Conservation (phyloP, 1,284 basidiomycete species). For the Malassezia arunalokei region DNA sequence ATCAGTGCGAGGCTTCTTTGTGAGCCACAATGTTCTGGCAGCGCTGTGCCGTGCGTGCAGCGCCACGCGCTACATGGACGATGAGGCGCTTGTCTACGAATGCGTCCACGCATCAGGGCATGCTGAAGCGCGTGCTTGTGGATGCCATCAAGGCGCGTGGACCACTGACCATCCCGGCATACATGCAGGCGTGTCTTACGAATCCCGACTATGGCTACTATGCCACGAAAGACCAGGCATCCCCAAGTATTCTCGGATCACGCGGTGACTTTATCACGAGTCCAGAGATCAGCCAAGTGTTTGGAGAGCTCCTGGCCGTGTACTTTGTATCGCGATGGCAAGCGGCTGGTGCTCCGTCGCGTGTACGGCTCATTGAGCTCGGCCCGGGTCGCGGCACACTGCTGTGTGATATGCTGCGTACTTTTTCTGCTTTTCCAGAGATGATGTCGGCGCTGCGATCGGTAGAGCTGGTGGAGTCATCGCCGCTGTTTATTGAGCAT, state of each 20-base stretch:
- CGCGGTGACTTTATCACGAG: conserved; percentile 90
- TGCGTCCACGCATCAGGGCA: neutral
- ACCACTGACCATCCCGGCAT: conserved; percentile 40
- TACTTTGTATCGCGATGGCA: conserved; percentile 77
- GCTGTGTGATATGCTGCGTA: conserved; percentile 73
- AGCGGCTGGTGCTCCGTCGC: conserved; percentile 51
- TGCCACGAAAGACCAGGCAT: conserved; percentile 8
- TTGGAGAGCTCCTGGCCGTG: conserved; percentile 60
- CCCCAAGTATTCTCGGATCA: conserved; percentile 59
- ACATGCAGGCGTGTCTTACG: conserved; percentile 41
- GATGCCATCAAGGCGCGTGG: conserved; percentile 22
- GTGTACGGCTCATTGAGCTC: conserved; percentile 70
- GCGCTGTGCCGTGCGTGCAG: neutral
- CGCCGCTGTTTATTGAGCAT: conserved; percentile 28
- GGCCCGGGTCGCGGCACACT: conserved; percentile 89
- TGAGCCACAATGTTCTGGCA: neutral
- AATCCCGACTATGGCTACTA: conserved; percentile 45
- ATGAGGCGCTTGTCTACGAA: neutral
- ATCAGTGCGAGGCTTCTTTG: too few relatives aligned
- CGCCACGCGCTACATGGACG: too few relatives aligned
- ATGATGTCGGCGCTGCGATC: conserved; percentile 25
- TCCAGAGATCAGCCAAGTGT: conserved; percentile 90
- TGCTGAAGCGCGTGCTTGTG: conserved; percentile 2
- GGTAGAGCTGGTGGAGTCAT: conserved; percentile 42
- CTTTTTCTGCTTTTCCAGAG: conserved; percentile 31